phyloP scores from a whole-genome alignment of 2,329 filamentous ascomycete species.

The Neofusicoccum cordaticola region DNA sequence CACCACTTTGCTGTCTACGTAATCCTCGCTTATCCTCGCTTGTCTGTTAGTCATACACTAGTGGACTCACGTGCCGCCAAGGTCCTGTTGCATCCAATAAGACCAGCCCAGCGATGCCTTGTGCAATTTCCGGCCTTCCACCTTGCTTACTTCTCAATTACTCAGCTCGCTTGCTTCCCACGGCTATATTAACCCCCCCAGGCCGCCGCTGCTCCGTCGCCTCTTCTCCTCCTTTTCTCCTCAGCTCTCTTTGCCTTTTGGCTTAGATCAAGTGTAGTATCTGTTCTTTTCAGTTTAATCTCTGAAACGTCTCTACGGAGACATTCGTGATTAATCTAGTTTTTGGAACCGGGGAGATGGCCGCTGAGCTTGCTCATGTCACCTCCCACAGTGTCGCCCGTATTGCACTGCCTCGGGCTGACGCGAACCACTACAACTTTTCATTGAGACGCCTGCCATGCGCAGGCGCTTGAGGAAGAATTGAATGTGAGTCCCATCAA shows the following conservation, averaged over 20 bases:
- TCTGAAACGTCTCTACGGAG: conserved; percentile 12
- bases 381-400: conserved; percentile 8
- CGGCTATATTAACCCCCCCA: no score
- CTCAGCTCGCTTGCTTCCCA: no score
- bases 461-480: conserved; percentile 12
- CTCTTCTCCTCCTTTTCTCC: not conserved
- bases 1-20: not conserved
- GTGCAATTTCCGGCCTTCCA: no score
- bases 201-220: no score
- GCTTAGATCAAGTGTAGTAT: conserved; percentile 18
- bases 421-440: conserved; percentile 5
- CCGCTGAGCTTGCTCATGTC: conserved; percentile 14
- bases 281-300: conserved; percentile 17
- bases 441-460: conserved; percentile 7
- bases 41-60: not conserved
- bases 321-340: conserved; percentile 5
- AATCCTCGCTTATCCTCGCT: not conserved
- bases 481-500: no score
- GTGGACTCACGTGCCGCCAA: no score
- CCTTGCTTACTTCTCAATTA: no score
- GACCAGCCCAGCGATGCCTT: no score
- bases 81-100: no score
- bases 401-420: conserved; percentile 12
- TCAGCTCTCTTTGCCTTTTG: conserved; percentile 17
- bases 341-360: conserved; percentile 4